phyloP scores from a whole-genome alignment of 805 yeast species.

The Suhomyces emberorum region DNA sequence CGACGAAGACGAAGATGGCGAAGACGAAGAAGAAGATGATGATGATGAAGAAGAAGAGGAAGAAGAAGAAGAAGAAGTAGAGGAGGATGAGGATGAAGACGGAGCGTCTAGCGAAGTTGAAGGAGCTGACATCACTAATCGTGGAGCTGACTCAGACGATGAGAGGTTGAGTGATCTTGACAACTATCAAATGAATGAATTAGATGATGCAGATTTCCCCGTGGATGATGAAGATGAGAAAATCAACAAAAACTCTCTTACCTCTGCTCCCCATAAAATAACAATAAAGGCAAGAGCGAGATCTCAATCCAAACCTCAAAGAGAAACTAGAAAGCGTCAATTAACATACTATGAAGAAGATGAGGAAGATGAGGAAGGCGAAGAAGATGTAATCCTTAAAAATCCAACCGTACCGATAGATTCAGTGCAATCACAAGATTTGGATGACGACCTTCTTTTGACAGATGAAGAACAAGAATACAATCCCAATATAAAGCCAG shows the following conservation, averaged over 20 bases:
- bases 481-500: conserved; percentile 39
- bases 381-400: conserved; percentile 8
- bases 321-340: conserved; percentile 37
- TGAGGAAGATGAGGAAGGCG: conserved; percentile 19
- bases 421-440: conserved; percentile 25
- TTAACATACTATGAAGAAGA: conserved; percentile 38
- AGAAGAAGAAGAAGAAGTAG: conserved; percentile 7
- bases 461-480: conserved; percentile 45
- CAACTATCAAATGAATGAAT: conserved; percentile 29
- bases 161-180: conserved; percentile 30
- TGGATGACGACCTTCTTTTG: conserved; percentile 33
- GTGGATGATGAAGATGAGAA: conserved; percentile 27
- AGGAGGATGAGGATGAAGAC: neutral
- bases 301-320: conserved; percentile 2
- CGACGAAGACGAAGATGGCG: neutral
- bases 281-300: conserved; percentile 7
- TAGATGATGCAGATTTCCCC: conserved; percentile 37
- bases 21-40: conserved; percentile 7
- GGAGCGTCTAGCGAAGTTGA: neutral
- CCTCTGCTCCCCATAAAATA: neutral
- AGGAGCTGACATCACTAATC: neutral
- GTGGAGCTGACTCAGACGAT: conserved; percentile 8
- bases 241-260: conserved; percentile 28
- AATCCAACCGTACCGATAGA: conserved; percentile 11
- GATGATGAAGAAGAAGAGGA: conserved; percentile 23